Evolutionary conservation across 176 grass and related monocot species (phyloP).

Genomic region (Triticum turgidum): DNA sequence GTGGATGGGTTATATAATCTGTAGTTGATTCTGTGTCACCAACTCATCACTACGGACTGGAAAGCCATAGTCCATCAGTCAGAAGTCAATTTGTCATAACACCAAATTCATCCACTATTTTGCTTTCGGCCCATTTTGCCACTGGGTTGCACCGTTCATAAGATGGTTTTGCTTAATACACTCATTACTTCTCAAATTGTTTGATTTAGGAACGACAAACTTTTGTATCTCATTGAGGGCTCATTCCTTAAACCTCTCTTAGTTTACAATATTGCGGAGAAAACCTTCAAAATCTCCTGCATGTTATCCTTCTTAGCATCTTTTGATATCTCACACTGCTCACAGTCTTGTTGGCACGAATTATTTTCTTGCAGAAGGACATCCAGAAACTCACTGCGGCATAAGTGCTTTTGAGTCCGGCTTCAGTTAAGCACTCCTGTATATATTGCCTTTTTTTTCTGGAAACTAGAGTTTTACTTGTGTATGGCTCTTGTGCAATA

Average conservation of each 20-base stretch:
- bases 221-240: constrained; percentile 7
- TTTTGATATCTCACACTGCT: constrained; percentile 9
- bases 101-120: background rate
- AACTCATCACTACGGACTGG: constrained; percentile 10
- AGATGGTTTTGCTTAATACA: background rate
- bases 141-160: background rate
- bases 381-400: constrained; percentile 74
- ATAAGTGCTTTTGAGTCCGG: constrained; percentile 36
- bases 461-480: constrained; percentile 13
- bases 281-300: background rate
- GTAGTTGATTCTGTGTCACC: constrained; percentile 9
- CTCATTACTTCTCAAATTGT: constrained; percentile 7
- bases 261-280: background rate
- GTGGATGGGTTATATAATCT: constrained; percentile 13
- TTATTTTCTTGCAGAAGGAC: constrained; percentile 79
- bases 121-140: constrained; percentile 22
- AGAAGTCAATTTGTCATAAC: constrained; percentile 8
- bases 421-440: constrained; percentile 33
- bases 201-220: background rate
- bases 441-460: background rate
- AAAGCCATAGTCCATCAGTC: constrained; percentile 21
- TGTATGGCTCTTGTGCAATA: background rate
- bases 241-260: background rate
- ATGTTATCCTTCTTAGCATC: constrained; percentile 1
- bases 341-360: background rate